Evolutionary conservation across 306 rosid genomes (phyloP).

Genomic region (Vicia faba): DNA sequence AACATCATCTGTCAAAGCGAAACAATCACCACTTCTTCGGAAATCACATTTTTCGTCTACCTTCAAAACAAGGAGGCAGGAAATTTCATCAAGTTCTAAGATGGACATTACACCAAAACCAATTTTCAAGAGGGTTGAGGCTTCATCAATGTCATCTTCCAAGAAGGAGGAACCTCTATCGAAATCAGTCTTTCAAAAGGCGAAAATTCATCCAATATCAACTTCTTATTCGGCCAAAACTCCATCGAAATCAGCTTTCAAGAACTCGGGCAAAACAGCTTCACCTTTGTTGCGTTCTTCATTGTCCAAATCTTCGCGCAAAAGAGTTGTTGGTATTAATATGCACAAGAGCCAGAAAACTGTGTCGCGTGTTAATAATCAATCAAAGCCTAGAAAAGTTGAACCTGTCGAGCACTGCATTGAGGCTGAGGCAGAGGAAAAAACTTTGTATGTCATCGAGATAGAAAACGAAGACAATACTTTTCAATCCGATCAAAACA

Average conservation of each 20-base stretch:
- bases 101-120: constrained; percentile 34
- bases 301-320: constrained; percentile 47
- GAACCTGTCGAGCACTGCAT: constrained; percentile 28
- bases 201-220: constrained; percentile 13
- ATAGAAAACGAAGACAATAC: constrained; percentile 51
- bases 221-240: constrained; percentile 18
- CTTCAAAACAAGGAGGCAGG: constrained; percentile 42
- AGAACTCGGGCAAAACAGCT: constrained; percentile 37
- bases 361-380: constrained; percentile 30
- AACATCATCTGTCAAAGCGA: constrained; percentile 41
- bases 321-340: constrained; percentile 43
- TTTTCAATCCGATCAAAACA: constrained; percentile 52
- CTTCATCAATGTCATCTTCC: not conserved
- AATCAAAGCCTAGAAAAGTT: constrained; percentile 9
- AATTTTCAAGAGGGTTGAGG: constrained; percentile 24
- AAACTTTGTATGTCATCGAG: constrained; percentile 69
- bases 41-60: constrained; percentile 17
- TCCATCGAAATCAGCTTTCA: constrained; percentile 30
- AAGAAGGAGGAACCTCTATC: constrained; percentile 37
- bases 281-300: constrained; percentile 35
- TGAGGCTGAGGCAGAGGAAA: constrained; percentile 57
- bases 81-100: constrained; percentile 24
- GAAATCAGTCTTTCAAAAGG: constrained; percentile 24
- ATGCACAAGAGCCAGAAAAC: constrained; percentile 47
- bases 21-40: constrained; percentile 31